These are phyloP conservation scores for Plasmodium gallinaceum DNA, from an alignment of 169 alveolate genomes.

Conservation along the genomic window DNA sequence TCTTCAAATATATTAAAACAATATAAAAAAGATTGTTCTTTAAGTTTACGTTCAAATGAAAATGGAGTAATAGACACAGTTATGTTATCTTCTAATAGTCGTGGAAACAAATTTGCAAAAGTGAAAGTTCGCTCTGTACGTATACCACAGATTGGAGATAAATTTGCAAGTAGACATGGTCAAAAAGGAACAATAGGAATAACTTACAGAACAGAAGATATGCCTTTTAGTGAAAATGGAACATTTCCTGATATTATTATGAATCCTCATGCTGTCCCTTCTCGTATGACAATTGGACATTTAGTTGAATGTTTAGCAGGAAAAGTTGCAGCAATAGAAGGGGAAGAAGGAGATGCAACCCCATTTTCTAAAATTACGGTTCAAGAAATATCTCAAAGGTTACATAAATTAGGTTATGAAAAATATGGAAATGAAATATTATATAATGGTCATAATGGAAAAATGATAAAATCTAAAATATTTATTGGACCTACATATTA, in stretches of 20 bases:
- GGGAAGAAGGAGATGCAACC: conserved; percentile 99
- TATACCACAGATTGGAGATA: conserved; percentile 99
- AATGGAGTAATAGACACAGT: conserved; percentile 97
- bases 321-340: conserved; percentile 97
- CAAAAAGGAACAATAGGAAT: conserved; percentile 99
- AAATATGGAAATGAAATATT: conserved; percentile 99
- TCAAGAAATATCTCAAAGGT: conserved; percentile 96
- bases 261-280: conserved; percentile 99
- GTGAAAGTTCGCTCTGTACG: conserved; percentile 96
- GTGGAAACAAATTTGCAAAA: conserved; percentile 97
- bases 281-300: conserved; percentile 99
- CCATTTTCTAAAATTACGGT: conserved; percentile 98
- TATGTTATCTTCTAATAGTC: conserved; percentile 95
- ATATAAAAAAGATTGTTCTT: conserved; percentile 93
- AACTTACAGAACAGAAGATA: conserved; percentile 98
- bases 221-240: conserved; percentile 99
- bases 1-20: conserved; percentile 32
- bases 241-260: conserved; percentile 98
- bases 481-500: conserved; percentile 99
- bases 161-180: conserved; percentile 99
- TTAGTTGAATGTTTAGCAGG: conserved; percentile 98
- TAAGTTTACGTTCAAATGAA: conserved; percentile 95
- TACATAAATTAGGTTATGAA: conserved; percentile 97
- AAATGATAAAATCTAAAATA: conserved; percentile 92
- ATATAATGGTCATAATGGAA: conserved; percentile 98